Conservation (phyloP, 805 yeast genomes). For the Zygotorulaspora chibaensis region DNA sequence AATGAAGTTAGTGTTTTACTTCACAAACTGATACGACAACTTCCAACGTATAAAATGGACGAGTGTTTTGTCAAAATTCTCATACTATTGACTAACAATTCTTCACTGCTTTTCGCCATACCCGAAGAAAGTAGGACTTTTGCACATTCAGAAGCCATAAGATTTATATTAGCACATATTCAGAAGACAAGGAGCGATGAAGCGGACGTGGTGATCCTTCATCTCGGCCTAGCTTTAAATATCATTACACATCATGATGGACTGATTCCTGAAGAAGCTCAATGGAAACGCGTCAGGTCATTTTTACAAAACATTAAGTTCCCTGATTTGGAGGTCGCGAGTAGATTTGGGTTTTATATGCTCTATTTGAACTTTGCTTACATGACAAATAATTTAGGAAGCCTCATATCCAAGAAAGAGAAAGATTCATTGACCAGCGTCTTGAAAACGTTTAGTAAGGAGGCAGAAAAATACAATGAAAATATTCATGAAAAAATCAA, state of each 20-base stretch:
- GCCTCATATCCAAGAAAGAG: conserved; percentile 1
- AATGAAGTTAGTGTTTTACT: not conserved
- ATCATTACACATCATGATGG: conserved; percentile 2
- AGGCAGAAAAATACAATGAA: conserved; percentile 12
- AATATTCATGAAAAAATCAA: conserved; percentile 13
- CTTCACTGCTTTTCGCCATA: not conserved
- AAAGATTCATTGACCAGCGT: not conserved
- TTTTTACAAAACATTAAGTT: not conserved
- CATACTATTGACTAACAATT: conserved; percentile 25
- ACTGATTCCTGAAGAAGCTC: not conserved
- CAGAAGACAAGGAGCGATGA: not conserved
- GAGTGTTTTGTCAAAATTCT: conserved; percentile 19
- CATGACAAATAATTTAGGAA: conserved; percentile 3
- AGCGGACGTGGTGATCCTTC: conserved; percentile 14
- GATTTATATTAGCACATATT: conserved; percentile 6
- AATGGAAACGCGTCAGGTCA: conserved; percentile 3
- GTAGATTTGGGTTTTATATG: conserved; percentile 11
- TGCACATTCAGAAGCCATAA: conserved; percentile 2
- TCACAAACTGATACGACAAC: not conserved
- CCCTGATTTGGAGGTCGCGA: not conserved
- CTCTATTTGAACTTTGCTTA: conserved; percentile 18
- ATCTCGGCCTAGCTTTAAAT: conserved; percentile 22
- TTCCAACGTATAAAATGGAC: conserved; percentile 3
- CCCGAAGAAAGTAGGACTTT: not conserved
- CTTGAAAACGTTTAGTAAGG: conserved; percentile 9